Percentiles rank a stretch among this genome's conserved stretches.
Evolutionary conservation across 495 filamentous ascomycete species (phyloP).

Genomic region (Penicillium antarcticum): DNA sequence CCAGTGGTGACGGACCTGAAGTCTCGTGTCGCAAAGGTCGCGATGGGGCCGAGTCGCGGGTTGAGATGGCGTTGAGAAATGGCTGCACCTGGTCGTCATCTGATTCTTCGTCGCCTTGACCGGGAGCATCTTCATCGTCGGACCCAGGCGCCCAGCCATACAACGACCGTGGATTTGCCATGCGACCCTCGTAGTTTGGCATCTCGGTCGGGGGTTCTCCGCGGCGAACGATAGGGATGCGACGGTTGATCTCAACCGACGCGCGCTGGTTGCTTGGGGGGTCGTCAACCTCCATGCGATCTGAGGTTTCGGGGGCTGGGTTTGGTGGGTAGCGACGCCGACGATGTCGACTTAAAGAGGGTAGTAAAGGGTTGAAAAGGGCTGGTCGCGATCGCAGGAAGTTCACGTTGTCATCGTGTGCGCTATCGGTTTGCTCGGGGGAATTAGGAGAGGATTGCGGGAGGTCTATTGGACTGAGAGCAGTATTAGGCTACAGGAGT

Average conservation of each 20-base stretch:
- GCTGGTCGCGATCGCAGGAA: slow-evolving; percentile 50
- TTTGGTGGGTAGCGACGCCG: slow-evolving; percentile 32
- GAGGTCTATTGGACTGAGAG: slow-evolving; percentile 29
- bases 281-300: slow-evolving; percentile 45
- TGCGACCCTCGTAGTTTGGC: slow-evolving; percentile 48
- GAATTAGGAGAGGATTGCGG: slow-evolving; percentile 42
- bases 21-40: slow-evolving; percentile 28
- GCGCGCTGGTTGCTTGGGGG: slow-evolving; percentile 23
- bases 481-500: slow-evolving; percentile 28
- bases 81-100: slow-evolving; percentile 34
- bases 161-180: slow-evolving; percentile 46
- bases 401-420: slow-evolving; percentile 57
- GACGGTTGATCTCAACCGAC: slow-evolving; percentile 39
- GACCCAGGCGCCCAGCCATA: slow-evolving; percentile 61
- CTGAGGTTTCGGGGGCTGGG: slow-evolving; percentile 27
- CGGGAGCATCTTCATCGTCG: slow-evolving; percentile 48
- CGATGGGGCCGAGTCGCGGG: slow-evolving; percentile 22
- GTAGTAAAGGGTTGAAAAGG: slow-evolving; percentile 30
- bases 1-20: slow-evolving; percentile 10
- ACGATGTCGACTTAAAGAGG: slow-evolving; percentile 33
- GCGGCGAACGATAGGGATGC: slow-evolving; percentile 41
- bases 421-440: slow-evolving; percentile 48
- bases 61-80: slow-evolving; percentile 24
- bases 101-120: slow-evolving; percentile 19
- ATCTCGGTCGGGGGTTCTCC: slow-evolving; percentile 24